Evolutionary conservation across 345 rosid genomes (phyloP), one percentile per base, ranked within the genome.

Genomic region (Trapa incisa): DNA sequence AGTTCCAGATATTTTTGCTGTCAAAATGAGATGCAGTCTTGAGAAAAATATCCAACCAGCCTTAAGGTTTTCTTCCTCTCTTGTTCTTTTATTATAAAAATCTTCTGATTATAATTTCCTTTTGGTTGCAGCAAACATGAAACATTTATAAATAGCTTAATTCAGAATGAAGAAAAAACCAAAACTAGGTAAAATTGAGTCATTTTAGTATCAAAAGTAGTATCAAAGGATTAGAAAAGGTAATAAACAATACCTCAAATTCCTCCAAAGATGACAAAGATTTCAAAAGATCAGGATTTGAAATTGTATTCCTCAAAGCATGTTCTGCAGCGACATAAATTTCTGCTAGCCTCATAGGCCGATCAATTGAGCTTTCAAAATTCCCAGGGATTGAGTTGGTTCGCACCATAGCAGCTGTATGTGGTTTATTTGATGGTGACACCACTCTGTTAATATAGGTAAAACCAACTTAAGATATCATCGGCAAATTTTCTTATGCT

Each of bases 291-390:
- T 80, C 83, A 56, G 81, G 70, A 85, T 84, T 85, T 47, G 99
- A 87, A 67, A 94, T 86, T 76, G 95, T 87, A 67, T 73, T 80
- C 73, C 65, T 74, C 75, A 94, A 69, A 75, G 97, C 89, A 75
- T 85, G 87, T 82, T 94, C 96, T 70, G 97, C 89, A 29, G 97
- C 97, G 79, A 91, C 96, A 75, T 83, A 87, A 70, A 94, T 87
- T 79, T 94, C 99, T 22, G 97, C 93, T 71, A 91, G 91, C 76
- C 97, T 87, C 99, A 91, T 89, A 64, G 99, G 99, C 67, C 92
- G 83, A 80, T 80, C 91, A 39, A 86, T 77, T 39, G 93, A 89
- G 66, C 89, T 85, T 47, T 91, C 97, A 69, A 91, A 84, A 72
- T 79, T 83, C 69, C 92, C 91, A 38, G 96, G 93, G 70, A 89